Percentiles rank a stretch among this genome's conserved stretches.
Conservation (phyloP, 164 flowering plant species). For the Kingdonia uniflora region DNA sequence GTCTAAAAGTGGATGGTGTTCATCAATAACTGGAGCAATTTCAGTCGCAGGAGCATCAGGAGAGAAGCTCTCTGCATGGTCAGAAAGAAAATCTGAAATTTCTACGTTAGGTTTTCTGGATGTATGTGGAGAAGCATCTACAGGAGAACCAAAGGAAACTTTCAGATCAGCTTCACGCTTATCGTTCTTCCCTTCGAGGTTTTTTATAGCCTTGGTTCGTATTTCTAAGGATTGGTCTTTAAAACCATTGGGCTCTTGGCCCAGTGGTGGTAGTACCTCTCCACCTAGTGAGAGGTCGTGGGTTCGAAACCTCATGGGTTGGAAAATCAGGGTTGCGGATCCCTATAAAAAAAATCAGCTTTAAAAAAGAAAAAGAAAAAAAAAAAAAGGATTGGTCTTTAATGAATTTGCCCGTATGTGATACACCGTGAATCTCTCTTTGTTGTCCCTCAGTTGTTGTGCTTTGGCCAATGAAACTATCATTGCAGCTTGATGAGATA, state of each 20-base stretch:
- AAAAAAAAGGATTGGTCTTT: no score
- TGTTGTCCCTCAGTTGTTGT: constrained; percentile 18
- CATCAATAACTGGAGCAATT: constrained; percentile 73
- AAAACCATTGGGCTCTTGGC: no score
- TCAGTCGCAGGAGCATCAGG: constrained; percentile 78
- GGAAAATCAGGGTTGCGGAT: no score
- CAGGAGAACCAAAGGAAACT: no score
- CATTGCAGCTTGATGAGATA: constrained; percentile 5
- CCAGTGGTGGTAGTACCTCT: no score
- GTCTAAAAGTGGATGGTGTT: constrained; percentile 78
- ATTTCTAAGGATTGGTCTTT: background rate
- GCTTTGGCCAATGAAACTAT: constrained; percentile 8
- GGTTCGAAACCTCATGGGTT: no score
- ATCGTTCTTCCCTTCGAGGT: background rate
- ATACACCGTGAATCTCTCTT: constrained; percentile 14
- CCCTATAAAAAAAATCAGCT: no score
- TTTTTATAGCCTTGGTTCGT: background rate
- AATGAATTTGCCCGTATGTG: background rate
- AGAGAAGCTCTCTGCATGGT: constrained; percentile 62
- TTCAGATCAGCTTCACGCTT: background rate
- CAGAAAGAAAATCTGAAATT: constrained; percentile 43
- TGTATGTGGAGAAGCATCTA: no score
- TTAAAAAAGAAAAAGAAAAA: no score
- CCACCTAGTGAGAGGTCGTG: no score
- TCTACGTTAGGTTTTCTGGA: constrained; percentile 10